phyloP scores from a whole-genome alignment of 1,284 basidiomycete genomes.

The Xerocomus minutiporus region DNA sequence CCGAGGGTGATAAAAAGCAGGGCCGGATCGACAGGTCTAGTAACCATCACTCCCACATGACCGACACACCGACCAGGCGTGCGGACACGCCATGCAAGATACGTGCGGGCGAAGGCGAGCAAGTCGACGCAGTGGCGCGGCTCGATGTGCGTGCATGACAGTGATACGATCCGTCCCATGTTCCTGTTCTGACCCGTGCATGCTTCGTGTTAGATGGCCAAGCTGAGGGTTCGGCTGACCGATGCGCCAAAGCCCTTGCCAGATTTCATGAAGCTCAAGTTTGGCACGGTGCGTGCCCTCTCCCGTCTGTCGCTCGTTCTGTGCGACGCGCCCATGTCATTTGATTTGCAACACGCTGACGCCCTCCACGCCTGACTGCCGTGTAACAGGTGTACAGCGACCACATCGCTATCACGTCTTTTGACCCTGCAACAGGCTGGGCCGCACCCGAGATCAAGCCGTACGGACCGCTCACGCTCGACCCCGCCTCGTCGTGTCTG shows the following conservation, averaged over 20 bases:
- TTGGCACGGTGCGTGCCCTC: constrained; percentile 34
- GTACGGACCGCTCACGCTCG: constrained; percentile 64
- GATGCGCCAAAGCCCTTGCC: constrained; percentile 37
- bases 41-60: background rate
- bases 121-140: background rate
- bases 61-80: background rate
- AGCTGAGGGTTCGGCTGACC: constrained; percentile 37
- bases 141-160: constrained; percentile 21
- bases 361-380: background rate
- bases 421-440: constrained; percentile 70
- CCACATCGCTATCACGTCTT: constrained; percentile 75
- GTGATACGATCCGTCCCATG: background rate
- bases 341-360: too few species aligned
- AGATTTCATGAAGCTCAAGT: constrained; percentile 33
- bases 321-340: background rate
- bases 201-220: constrained; percentile 35
- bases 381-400: constrained; percentile 50
- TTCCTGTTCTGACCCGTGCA: background rate
- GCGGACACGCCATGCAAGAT: constrained; percentile 2
- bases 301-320: background rate
- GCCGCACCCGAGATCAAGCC: constrained; percentile 77
- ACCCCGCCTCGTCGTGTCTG: constrained; percentile 71
- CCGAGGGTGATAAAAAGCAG: background rate
- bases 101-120: background rate
- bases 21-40: too few species aligned